Conservation (phyloP, 2,329 filamentous ascomycete species). For the Talaromyces sp. region DNA sequence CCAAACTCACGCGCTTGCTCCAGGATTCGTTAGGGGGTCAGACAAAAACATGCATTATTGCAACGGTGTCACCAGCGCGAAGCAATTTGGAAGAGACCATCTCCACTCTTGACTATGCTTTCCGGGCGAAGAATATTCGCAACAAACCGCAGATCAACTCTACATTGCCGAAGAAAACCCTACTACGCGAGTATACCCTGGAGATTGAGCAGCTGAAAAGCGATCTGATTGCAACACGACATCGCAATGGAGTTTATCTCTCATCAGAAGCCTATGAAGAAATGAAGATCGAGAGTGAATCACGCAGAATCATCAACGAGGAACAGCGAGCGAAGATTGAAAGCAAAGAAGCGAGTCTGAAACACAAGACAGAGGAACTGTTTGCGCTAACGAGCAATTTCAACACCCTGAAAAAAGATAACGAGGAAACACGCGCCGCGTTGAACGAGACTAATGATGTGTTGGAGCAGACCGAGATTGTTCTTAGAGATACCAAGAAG, state of each 20-base stretch:
- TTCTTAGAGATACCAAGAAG: conserved; percentile 72
- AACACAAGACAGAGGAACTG: conserved; percentile 91
- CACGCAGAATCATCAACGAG: conserved; percentile 82
- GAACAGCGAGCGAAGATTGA: conserved; percentile 91
- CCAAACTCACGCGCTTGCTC: conserved; percentile 87
- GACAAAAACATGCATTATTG: conserved; percentile 98
- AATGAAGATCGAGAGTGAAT: conserved; percentile 88
- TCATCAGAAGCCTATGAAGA: conserved; percentile 86
- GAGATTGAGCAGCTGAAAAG: conserved; percentile 95
- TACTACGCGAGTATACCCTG: conserved; percentile 81
- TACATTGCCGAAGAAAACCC: conserved; percentile 85
- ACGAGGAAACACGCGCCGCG: conserved; percentile 68
- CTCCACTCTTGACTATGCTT: conserved; percentile 95
- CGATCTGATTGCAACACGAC: conserved; percentile 86
- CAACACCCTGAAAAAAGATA: conserved; percentile 82
- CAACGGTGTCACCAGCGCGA: conserved; percentile 89
- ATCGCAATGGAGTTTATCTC: conserved; percentile 92
- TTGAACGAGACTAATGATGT: conserved; percentile 78
- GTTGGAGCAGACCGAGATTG: conserved; percentile 81
- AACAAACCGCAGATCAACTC: conserved; percentile 97
- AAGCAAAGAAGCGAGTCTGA: conserved; percentile 82
- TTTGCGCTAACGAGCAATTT: conserved; percentile 83
- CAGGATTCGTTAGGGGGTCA: conserved; percentile 95
- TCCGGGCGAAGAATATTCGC: conserved; percentile 95
- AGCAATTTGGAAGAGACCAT: conserved; percentile 97